Conservation (phyloP, 345 rosid species). For the Gynandropsis gynandra region DNA sequence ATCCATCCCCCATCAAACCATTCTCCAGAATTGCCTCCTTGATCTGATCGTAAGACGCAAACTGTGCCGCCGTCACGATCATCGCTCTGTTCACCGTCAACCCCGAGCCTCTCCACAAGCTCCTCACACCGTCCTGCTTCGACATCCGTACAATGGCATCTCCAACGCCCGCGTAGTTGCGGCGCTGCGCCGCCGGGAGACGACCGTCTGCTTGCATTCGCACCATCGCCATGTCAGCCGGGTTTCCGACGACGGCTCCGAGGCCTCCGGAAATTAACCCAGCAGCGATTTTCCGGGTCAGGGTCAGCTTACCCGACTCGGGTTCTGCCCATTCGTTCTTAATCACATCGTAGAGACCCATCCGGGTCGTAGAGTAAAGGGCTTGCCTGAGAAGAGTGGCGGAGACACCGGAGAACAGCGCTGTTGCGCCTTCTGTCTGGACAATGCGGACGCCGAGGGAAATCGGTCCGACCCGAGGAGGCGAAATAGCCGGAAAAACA, state of each 20-base stretch:
- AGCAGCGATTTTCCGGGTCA: conserved; percentile 46
- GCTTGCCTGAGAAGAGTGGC: conserved; percentile 76
- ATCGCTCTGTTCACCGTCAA: conserved; percentile 73
- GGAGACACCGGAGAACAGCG: conserved; percentile 70
- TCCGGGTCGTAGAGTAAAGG: conserved; percentile 72
- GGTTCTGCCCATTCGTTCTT: conserved; percentile 61
- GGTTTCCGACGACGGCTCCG: conserved; percentile 74
- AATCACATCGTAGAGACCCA: conserved; percentile 71
- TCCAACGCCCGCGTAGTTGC: conserved; percentile 57
- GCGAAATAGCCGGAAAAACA: conserved; percentile 14
- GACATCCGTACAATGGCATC: conserved; percentile 61
- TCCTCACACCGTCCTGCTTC: conserved; percentile 43
- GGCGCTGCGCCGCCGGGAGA: conserved; percentile 51
- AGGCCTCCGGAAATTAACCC: conserved; percentile 59
- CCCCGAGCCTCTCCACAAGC: conserved; percentile 68
- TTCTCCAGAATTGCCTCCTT: conserved; percentile 51
- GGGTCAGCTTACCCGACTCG: conserved; percentile 29
- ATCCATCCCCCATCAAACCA: conserved; percentile 45
- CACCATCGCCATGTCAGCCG: conserved; percentile 86
- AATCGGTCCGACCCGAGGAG: conserved; percentile 39
- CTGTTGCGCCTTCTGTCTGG: conserved; percentile 48
- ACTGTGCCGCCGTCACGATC: conserved; percentile 72
- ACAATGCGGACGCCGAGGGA: conserved; percentile 46
- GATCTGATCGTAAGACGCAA: conserved; percentile 67
- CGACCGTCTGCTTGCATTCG: conserved; percentile 85